phyloP scores from a whole-genome alignment of 169 alveolate species.

The Plasmodium gonderi region DNA sequence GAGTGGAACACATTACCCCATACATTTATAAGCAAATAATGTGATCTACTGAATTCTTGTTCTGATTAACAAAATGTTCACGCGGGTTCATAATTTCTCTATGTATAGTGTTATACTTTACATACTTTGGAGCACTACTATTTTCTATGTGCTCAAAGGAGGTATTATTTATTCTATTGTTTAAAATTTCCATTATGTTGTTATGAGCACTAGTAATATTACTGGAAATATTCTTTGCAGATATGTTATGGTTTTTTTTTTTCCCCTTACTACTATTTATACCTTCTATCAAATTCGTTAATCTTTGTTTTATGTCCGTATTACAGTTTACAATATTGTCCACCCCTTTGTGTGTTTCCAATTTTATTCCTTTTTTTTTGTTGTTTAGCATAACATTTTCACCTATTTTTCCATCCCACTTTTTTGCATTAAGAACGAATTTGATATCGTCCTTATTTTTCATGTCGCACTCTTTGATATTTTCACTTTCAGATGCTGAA shows the following conservation, averaged over 20 bases:
- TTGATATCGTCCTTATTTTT: conserved; percentile 2
- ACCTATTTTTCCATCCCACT: neutral
- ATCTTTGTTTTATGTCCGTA: conserved; percentile 23
- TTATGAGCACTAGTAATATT: neutral
- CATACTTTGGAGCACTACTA: conserved; percentile 38
- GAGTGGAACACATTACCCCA: neutral
- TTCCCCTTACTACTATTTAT: neutral
- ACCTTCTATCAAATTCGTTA: conserved; percentile 23
- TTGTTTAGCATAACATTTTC: neutral
- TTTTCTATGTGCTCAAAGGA: conserved; percentile 26
- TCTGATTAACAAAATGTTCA: conserved; percentile 27
- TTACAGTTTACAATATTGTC: conserved; percentile 24
- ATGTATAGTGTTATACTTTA: conserved; percentile 62
- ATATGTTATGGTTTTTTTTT: neutral
- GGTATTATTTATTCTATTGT: conserved; percentile 12
- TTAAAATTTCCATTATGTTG: conserved; percentile 39
- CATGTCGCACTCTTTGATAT: neutral
- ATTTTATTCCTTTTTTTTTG: neutral
- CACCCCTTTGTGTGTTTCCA: conserved; percentile 10
- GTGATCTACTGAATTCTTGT: conserved; percentile 52
- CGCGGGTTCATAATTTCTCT: conserved; percentile 70
- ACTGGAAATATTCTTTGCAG: neutral
- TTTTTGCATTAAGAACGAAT: neutral
- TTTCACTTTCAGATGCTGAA: neutral
- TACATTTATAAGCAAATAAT: conserved; percentile 40